Conservation (phyloP, 2,329 filamentous ascomycete species). For the Penicillium sp. region DNA sequence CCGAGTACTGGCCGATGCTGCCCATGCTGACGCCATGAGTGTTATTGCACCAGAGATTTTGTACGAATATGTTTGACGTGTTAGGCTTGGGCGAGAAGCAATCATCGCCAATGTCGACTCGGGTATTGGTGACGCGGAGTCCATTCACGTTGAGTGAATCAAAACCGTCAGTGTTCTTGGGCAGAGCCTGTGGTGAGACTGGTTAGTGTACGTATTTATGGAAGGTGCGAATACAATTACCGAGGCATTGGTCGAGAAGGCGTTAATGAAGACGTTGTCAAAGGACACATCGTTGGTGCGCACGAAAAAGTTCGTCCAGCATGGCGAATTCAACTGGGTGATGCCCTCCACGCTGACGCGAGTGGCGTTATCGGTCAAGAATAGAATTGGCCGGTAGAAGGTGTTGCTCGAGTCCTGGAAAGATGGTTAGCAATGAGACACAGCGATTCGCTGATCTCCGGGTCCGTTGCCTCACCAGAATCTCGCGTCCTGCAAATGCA, state of each 20-base stretch:
- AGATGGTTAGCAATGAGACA: conserved; percentile 2
- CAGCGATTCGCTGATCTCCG: neutral
- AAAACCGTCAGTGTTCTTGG: conserved; percentile 67
- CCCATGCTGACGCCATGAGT: conserved; percentile 63
- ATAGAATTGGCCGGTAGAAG: conserved; percentile 63
- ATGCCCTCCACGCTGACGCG: conserved; percentile 62
- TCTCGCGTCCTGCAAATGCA: conserved; percentile 49
- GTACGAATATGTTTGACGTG: conserved; percentile 60
- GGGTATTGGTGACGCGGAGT: conserved; percentile 55
- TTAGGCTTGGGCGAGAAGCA: conserved; percentile 66
- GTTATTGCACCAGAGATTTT: conserved; percentile 65
- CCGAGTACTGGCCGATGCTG: conserved; percentile 61
- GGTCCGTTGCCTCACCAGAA: conserved; percentile 30
- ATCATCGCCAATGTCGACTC: conserved; percentile 62
- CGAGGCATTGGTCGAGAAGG: conserved; percentile 54
- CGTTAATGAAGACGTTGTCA: conserved; percentile 59
- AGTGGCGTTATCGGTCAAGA: conserved; percentile 64
- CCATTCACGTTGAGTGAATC: conserved; percentile 63
- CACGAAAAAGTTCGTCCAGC: conserved; percentile 67
- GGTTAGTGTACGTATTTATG: neutral
- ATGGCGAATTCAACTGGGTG: conserved; percentile 63
- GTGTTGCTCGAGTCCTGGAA: conserved; percentile 55
- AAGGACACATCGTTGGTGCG: conserved; percentile 60
- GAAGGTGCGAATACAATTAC: conserved; percentile 19
- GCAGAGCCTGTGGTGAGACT: conserved; percentile 41